These are phyloP conservation scores for Hibiscus trionum DNA, from an alignment of 345 rosid species.

Conservation along the genomic window DNA sequence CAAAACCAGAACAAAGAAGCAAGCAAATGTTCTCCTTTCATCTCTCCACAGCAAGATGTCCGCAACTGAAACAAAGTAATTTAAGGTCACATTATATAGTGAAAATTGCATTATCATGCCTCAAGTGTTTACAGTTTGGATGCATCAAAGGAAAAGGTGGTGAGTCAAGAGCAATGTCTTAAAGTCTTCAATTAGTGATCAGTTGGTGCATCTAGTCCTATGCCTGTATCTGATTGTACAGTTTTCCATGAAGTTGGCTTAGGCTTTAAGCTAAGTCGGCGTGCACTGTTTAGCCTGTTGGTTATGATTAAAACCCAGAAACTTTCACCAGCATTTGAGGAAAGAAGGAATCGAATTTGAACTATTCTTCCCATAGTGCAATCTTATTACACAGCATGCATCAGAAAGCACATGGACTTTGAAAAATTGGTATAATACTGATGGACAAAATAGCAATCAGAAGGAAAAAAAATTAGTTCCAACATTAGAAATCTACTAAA, in stretches of 20 bases:
- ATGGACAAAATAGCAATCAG: background rate
- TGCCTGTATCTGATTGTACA: background rate
- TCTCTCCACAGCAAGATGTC: conserved; percentile 90
- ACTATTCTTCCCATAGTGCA: background rate
- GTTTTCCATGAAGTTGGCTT: background rate
- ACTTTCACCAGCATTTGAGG: background rate
- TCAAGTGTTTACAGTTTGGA: background rate
- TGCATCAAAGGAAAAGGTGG: background rate
- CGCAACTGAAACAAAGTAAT: conserved; percentile 55
- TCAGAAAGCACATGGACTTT: background rate
- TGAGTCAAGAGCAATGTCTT: background rate
- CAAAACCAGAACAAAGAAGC: conserved; percentile 42
- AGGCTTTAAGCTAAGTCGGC: background rate
- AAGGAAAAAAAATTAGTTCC: background rate
- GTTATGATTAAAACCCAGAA: background rate
- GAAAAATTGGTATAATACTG: background rate
- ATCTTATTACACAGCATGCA: background rate
- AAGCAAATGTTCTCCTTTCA: conserved; percentile 67
- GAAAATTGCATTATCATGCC: background rate
- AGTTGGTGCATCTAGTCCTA: background rate
- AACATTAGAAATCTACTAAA: background rate
- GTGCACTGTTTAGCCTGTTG: background rate
- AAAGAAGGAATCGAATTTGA: conserved; percentile 1
- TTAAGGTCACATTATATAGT: conserved; percentile 9
- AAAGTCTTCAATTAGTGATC: background rate